phyloP scores from a whole-genome alignment of 164 flowering plant genomes.

The Piper betle region DNA sequence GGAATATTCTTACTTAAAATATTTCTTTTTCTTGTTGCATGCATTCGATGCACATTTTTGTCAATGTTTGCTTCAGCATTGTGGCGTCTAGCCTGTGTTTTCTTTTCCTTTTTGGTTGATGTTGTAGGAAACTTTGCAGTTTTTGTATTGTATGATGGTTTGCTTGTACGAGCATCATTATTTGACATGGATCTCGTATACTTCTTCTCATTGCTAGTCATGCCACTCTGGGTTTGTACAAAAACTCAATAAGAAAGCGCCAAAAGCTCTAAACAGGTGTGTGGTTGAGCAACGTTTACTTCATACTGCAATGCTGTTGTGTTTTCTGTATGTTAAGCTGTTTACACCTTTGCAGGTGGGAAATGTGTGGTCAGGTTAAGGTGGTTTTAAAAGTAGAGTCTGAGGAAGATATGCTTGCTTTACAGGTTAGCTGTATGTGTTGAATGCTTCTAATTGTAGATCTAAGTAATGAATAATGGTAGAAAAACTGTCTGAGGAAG shows the following conservation, averaged over 20 bases:
- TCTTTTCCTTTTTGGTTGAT: too few relatives aligned
- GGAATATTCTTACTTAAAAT: too few relatives aligned
- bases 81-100: too few relatives aligned
- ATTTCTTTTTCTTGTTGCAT: too few relatives aligned
- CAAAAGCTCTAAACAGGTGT: slow-evolving; percentile 77
- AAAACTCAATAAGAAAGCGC: slow-evolving; percentile 70
- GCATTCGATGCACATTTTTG: too few relatives aligned
- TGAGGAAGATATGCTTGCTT: slow-evolving; percentile 74
- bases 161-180: too few relatives aligned
- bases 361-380: slow-evolving; percentile 96
- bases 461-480: too few relatives aligned
- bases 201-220: slow-evolving; percentile 30
- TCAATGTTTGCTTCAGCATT: too few relatives aligned
- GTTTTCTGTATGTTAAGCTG: not conserved
- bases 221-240: slow-evolving; percentile 88
- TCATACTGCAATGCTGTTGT: not conserved
- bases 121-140: too few relatives aligned
- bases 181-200: too few relatives aligned
- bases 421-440: slow-evolving; percentile 50
- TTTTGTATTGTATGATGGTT: too few relatives aligned
- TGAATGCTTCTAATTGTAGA: too few relatives aligned
- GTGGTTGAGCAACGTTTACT: not conserved
- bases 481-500: slow-evolving; percentile 78
- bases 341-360: slow-evolving; percentile 63
- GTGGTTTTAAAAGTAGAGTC: slow-evolving; percentile 88